Base-by-base conservation (phyloP, 805 yeast species). In the Cyberlindnera mycetangii region DNA sequence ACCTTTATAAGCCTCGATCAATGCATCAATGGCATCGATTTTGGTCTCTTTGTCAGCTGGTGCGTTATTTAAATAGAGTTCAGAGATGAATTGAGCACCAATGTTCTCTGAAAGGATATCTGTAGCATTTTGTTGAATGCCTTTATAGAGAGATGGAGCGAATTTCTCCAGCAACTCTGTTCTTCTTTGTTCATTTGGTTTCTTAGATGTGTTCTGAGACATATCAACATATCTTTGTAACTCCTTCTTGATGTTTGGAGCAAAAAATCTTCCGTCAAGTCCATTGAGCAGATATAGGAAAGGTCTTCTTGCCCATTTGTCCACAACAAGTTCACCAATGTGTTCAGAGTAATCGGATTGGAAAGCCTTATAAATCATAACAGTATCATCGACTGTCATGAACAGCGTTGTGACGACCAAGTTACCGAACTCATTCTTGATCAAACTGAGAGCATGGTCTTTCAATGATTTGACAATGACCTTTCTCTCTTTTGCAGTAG, bases 401-500 rank as follows among this genome's bases (percentile, higher is more conserved):
- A 87, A 83, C 33, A 89, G 69, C 11, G 92, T 78, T 54, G 79
- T 84, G 51, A 90, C 74, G 12, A 90, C 97, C 37, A 74, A 56
- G 65, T 87, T 85, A 61, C 99, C 99, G 61, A 78, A 77, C 65
- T 90, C 96, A 63, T 92, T 92, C 50, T 80, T 78, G 43, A 88
- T 81, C 63, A 90, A 72, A 50, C 83, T 83, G 37, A 74, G 70
- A n/a, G 82, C 84, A 66, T 89, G 96, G 25, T 76, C 76, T 60
- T 83, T 86, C 64, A 92, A 75, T 14, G 83, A 62, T 66, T 77
- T 86, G 50, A 90, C 71, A 44, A 92, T 78, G 39, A 64, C 62
- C 68, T 90, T 92, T 72, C 97, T 83, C 68, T 92, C 97, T 69
- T 92, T 92, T 20, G 98, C 97, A 52, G 72, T 85, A 27, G 97